Percentiles rank a stretch among this genome's conserved stretches.
phyloP scores from a whole-genome alignment of 345 rosid species.

The Citrus cavaleriei region DNA sequence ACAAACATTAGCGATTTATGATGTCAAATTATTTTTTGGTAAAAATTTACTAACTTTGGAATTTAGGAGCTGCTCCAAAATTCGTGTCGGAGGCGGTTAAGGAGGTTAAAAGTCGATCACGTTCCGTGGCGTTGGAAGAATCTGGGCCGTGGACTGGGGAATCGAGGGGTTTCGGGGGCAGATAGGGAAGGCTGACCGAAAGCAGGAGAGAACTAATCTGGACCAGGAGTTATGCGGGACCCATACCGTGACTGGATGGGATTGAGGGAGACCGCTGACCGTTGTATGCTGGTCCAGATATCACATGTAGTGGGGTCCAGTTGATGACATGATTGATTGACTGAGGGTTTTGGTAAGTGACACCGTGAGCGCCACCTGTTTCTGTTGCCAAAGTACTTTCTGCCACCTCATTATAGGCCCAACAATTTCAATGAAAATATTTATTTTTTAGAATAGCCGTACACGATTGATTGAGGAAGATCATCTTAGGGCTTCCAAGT shows the following conservation, averaged over 20 bases:
- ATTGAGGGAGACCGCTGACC: constrained; percentile 22
- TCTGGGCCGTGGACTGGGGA: background rate
- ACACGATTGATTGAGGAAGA: too few species aligned
- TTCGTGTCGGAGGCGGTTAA: background rate
- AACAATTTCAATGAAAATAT: background rate
- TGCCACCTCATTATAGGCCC: background rate
- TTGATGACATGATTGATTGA: background rate
- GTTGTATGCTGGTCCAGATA: background rate
- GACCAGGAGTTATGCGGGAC: constrained; percentile 1
- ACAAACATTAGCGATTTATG: background rate
- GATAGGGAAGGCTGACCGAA: background rate
- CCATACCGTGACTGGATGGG: background rate
- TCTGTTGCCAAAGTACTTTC: background rate
- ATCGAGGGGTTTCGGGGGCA: background rate
- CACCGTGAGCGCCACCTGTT: too few species aligned
- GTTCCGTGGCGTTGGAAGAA: background rate
- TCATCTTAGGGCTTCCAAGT: too few species aligned
- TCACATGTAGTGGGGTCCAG: background rate
- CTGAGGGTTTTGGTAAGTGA: background rate
- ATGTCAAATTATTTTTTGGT: background rate
- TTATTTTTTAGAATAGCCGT: too few species aligned
- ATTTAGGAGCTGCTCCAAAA: too few species aligned
- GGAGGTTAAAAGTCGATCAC: background rate
- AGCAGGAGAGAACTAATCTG: background rate
- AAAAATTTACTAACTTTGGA: background rate